These are phyloP conservation scores for Annulohypoxylon maeteangense DNA, from an alignment of 495 filamentous ascomycete species.

Conservation along the genomic window DNA sequence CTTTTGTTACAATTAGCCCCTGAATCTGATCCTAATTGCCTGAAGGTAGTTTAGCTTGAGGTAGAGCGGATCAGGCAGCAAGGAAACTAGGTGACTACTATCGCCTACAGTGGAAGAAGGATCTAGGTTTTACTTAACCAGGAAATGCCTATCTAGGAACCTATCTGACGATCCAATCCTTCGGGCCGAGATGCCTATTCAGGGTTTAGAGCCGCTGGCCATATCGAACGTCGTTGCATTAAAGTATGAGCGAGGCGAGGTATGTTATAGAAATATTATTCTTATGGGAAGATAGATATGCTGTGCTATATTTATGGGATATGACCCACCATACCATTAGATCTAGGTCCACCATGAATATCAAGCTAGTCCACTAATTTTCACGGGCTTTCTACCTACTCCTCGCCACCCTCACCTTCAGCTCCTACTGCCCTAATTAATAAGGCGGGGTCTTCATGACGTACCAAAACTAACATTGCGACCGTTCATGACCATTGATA, in stretches of 20 bases:
- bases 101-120: not conserved
- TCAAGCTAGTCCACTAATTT: not conserved
- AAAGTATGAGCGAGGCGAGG: not conserved
- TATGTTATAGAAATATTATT: not conserved
- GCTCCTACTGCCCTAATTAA: conserved; percentile 4
- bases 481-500: not conserved
- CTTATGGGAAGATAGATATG: not conserved
- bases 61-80: not conserved
- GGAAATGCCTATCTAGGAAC: not conserved
- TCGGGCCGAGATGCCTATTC: conserved; percentile 25
- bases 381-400: not conserved
- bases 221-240: conserved; percentile 9
- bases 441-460: conserved; percentile 8
- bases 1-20: not conserved
- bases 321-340: not conserved
- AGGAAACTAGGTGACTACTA: not conserved
- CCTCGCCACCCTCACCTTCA: not conserved
- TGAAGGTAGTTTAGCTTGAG: not conserved
- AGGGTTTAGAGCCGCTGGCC: conserved; percentile 4
- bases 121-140: not conserved
- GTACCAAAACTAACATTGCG: not conserved
- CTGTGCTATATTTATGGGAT: not conserved
- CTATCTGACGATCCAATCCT: conserved; percentile 9
- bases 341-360: not conserved
- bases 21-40: not conserved